Percentiles rank a stretch among this genome's conserved stretches.
phyloP scores from a whole-genome alignment of 495 filamentous ascomycete species.

The Cercophora samala region DNA sequence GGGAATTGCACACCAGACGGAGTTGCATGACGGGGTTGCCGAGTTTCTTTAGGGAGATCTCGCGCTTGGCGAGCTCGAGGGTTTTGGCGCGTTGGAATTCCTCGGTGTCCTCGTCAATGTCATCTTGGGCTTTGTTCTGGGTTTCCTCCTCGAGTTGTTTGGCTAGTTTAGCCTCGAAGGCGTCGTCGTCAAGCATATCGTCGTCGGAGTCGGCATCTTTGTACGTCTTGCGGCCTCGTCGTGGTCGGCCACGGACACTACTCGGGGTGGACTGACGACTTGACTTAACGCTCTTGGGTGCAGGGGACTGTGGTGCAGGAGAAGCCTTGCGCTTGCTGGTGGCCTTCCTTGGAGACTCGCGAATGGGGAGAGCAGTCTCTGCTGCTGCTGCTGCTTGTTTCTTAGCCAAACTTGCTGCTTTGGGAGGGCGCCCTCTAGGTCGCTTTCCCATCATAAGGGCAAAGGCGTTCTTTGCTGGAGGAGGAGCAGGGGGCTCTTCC shows the following conservation, averaged over 20 bases:
- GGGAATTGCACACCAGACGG: constrained; percentile 85
- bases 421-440: constrained; percentile 21
- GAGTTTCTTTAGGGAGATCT: constrained; percentile 87
- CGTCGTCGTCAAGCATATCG: constrained; percentile 69
- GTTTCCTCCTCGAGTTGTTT: constrained; percentile 55
- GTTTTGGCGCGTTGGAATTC: constrained; percentile 68
- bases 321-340: constrained; percentile 46
- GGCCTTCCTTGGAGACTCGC: constrained; percentile 24
- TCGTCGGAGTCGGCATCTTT: constrained; percentile 58
- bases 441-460: constrained; percentile 48
- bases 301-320: constrained; percentile 30
- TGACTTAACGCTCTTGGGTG: constrained; percentile 66
- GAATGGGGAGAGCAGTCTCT: constrained; percentile 3
- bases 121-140: constrained; percentile 28
- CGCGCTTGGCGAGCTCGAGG: constrained; percentile 75
- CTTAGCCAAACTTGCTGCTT: constrained; percentile 10
- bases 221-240: constrained; percentile 44
- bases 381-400: not conserved
- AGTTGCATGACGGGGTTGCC: constrained; percentile 94
- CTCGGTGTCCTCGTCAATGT: not conserved
- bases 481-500: constrained; percentile 4
- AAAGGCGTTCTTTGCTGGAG: constrained; percentile 42
- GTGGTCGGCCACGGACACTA: constrained; percentile 43
- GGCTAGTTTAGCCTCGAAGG: constrained; percentile 68
- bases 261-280: constrained; percentile 69